Percentiles rank a stretch among this genome's conserved stretches.
Conservation (phyloP, 352 stramenopile species). For the Pythium periplocum region DNA sequence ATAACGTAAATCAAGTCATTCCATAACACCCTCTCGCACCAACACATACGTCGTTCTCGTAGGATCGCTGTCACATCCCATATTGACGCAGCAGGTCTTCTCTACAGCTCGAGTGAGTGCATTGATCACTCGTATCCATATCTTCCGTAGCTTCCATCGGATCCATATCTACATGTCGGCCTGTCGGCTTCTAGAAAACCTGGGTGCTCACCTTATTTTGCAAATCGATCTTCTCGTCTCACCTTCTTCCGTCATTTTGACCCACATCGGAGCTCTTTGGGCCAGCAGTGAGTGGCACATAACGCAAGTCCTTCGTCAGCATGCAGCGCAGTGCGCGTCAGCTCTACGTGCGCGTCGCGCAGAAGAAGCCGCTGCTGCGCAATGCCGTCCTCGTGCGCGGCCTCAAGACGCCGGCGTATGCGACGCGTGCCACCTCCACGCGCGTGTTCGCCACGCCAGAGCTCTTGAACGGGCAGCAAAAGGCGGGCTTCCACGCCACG, state of each 20-base stretch:
- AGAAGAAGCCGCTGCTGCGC: conserved; percentile 13
- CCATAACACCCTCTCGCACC: too few relatives aligned
- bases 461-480: conserved; percentile 7
- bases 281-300: conserved; percentile 11
- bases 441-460: not conserved
- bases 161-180: too few relatives aligned
- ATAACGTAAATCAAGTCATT: too few relatives aligned
- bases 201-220: conserved; percentile 10
- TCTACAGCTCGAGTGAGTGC: too few relatives aligned
- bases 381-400: conserved; percentile 9
- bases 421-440: too few relatives aligned
- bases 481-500: conserved; percentile 62
- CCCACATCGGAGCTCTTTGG: not conserved
- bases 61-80: too few relatives aligned
- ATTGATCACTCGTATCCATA: too few relatives aligned
- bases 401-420: too few relatives aligned
- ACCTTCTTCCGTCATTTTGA: conserved; percentile 7
- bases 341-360: conserved; percentile 13
- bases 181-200: conserved; percentile 17
- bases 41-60: too few relatives aligned
- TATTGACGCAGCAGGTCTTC: too few relatives aligned
- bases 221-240: not conserved
- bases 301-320: not conserved
- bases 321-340: conserved; percentile 18
- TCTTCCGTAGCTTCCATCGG: too few relatives aligned